Conservation (phyloP, 176 grass and related monocot species). For the Ananas comosus region DNA sequence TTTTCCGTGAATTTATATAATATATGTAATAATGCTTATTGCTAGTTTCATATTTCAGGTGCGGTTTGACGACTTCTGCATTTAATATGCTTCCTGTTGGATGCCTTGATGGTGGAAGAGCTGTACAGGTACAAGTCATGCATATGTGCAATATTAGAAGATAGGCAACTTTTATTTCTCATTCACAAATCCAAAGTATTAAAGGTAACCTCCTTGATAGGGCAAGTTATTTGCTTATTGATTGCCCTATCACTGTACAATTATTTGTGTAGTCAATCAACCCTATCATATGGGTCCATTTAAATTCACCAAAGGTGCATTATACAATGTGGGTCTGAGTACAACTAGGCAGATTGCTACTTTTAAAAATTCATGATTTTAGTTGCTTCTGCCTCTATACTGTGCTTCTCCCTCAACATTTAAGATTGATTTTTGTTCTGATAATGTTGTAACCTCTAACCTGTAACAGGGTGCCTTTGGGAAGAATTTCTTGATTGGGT, state of each 20-base stretch:
- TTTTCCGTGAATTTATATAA: background rate
- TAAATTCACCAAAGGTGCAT: no score
- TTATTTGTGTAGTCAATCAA: no score
- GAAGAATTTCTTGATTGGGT: conserved; percentile 69
- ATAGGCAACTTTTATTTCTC: background rate
- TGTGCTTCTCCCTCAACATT: background rate
- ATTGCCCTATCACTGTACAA: no score
- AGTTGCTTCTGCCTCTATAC: background rate
- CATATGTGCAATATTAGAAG: background rate
- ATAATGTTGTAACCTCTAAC: conserved; percentile 13
- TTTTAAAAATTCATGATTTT: background rate
- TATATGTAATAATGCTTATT: background rate
- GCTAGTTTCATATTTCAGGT: conserved; percentile 34
- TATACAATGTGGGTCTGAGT: no score
- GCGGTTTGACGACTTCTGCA: conserved; percentile 90
- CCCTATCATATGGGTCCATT: no score
- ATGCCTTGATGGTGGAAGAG: conserved; percentile 95
- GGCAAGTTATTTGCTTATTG: no score
- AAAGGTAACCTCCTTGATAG: no score
- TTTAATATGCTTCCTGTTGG: conserved; percentile 99
- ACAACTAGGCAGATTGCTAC: no score
- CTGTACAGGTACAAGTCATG: conserved; percentile 53
- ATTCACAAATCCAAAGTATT: no score
- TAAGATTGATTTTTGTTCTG: background rate
- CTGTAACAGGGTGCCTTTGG: conserved; percentile 74